Evolutionary conservation across 208 protist species (phyloP).

Genomic region (Acanthamoeba sp.): DNA sequence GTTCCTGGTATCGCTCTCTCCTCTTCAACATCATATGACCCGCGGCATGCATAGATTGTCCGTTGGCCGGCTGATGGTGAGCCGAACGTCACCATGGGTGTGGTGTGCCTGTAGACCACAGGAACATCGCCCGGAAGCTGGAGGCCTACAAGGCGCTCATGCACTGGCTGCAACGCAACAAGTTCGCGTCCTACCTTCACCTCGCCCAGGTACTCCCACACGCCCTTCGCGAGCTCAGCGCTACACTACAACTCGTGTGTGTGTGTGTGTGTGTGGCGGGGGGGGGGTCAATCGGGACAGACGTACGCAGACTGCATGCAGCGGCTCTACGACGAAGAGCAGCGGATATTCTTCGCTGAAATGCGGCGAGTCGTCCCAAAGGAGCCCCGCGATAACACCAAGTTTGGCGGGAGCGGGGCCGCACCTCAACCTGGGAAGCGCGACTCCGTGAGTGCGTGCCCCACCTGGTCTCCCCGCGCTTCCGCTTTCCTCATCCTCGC

Average conservation of each 20-base stretch:
- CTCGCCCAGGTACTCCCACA: not conserved
- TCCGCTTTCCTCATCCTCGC: not conserved
- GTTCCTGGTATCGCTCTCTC: not conserved
- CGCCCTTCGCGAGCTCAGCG: not conserved
- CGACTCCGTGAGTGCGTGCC: not conserved
- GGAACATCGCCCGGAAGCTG: not conserved
- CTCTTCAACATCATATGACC: too few relatives aligned
- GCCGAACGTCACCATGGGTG: not conserved
- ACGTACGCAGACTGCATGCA: not conserved
- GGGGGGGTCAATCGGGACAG: not conserved
- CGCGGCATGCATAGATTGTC: too few relatives aligned
- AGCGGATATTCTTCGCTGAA: not conserved
- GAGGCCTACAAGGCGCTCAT: not conserved
- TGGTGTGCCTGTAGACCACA: not conserved
- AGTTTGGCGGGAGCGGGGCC: not conserved
- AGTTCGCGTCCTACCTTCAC: not conserved
- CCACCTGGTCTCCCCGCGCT: too few relatives aligned
- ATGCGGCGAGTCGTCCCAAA: constrained; percentile 1
- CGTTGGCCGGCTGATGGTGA: not conserved
- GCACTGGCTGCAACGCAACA: not conserved
- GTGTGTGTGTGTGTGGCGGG: too few relatives aligned
- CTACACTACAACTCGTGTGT: not conserved
- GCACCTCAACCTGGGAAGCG: not conserved
- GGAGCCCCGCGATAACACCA: not conserved
- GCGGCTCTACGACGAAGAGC: not conserved